Conservation (phyloP, 2,329 filamentous ascomycete genomes). For the Sclerotiophoma versabilis region DNA sequence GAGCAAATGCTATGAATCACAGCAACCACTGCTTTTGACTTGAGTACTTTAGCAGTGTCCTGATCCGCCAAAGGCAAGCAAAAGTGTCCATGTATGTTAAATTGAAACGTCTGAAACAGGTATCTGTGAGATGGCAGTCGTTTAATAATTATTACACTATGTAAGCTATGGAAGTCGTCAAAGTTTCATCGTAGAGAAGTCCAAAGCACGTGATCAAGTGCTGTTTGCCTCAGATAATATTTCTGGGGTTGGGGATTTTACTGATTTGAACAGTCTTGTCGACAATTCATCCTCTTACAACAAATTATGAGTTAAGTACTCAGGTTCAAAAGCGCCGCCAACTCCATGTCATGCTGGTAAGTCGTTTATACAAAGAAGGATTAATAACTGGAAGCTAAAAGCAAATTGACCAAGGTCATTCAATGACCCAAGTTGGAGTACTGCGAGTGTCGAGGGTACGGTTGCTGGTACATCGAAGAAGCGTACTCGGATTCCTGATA, state of each 20-base stretch:
- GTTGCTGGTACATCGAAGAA: constrained; percentile 54
- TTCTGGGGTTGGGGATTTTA: neutral
- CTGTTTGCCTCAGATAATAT: neutral
- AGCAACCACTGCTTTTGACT: neutral
- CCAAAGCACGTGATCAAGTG: neutral
- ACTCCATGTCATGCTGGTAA: neutral
- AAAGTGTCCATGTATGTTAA: neutral
- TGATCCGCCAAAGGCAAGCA: too few relatives aligned
- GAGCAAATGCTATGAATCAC: neutral
- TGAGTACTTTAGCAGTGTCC: too few relatives aligned
- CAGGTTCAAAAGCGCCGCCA: constrained; percentile 1
- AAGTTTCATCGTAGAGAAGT: neutral
- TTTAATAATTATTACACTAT: constrained; percentile 18
- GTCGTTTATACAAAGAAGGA: constrained; percentile 7
- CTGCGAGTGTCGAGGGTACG: constrained; percentile 42
- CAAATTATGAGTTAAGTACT: constrained; percentile 7
- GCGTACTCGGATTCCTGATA: constrained; percentile 72
- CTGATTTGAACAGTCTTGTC: neutral
- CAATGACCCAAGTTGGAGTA: constrained; percentile 46
- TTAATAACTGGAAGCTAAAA: constrained; percentile 11
- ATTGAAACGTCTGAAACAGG: neutral
- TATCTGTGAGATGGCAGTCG: neutral
- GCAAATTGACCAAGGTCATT: neutral
- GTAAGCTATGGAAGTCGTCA: constrained; percentile 22
- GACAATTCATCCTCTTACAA: neutral